Evolutionary conservation across 441 rosid genomes (phyloP), one percentile per base, ranked within the genome.

Genomic region (Breynia disticha): DNA sequence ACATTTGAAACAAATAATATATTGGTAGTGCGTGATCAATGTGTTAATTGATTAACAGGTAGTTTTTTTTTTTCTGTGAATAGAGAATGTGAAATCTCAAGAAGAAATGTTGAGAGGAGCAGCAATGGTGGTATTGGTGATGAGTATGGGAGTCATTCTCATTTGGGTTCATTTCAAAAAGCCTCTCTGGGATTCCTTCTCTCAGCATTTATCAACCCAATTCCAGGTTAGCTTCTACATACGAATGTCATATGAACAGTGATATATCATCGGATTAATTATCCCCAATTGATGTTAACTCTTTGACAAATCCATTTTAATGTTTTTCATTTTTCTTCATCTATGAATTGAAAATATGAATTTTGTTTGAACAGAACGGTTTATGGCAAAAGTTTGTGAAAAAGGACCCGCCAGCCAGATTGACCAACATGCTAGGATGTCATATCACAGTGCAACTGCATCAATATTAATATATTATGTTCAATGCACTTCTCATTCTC

Each of bases 361-460:
- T n/a, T 18, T 18, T n/a, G 15, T 9, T 19, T 14, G 14, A 48
- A 11, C 9, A 13, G 17, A 24, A 20, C 51, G 24, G 22, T 15
- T n/a, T 11, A 48, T 7, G 42, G 59, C 4, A 2, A 24, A 48
- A 21, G 17, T 45, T 44, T 7, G 66, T 56, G 55, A 19, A 16
- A 37, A 35, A 17, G 60, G 22, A 13, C 63, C 64, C 64, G 61
- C 65, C 64, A n/a, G n/a, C n/a, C n/a, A 59, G 50, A 62, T 54
- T 60, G 11, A 58, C 47, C 35, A 42, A 61, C 19, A 32, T 52
- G 20, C 51, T 12, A 14, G 51, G 24, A n/a, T n/a, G n/a, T n/a
- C 4, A 11, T 24, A 48, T 15, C 28, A 18, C 22, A 20, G 19
- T 24, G 19, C 13, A 22, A 19, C n/a, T 16, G 22, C 19, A 14